phyloP scores from a whole-genome alignment of 257 asterid genomes.

The Cynanchum wilfordii region DNA sequence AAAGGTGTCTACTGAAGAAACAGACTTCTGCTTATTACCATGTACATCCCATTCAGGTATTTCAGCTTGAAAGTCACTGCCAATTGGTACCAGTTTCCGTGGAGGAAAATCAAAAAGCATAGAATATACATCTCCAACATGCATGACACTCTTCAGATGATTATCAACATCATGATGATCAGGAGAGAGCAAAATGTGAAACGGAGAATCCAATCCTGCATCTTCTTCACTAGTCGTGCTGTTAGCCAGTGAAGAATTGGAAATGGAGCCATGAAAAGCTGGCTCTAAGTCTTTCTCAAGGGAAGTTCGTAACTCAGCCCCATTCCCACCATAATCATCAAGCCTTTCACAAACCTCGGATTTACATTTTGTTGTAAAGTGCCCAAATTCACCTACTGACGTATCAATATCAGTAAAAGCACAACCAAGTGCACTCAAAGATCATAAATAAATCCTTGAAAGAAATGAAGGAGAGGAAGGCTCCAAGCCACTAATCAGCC shows the following conservation, averaged over 20 bases:
- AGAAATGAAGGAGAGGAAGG: background rate
- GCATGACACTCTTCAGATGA: conserved; percentile 20
- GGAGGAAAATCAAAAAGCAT: conserved; percentile 34
- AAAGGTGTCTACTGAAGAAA: conserved; percentile 9
- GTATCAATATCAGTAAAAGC: conserved; percentile 10
- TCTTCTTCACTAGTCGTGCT: conserved; percentile 35
- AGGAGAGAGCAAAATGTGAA: conserved; percentile 22
- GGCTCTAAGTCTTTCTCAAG: conserved; percentile 20
- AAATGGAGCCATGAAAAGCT: conserved; percentile 20
- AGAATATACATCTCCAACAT: conserved; percentile 25
- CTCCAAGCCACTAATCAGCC: no score
- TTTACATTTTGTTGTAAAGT: conserved; percentile 6
- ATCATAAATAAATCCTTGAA: background rate
- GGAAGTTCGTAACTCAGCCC: conserved; percentile 19
- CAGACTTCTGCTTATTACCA: background rate
- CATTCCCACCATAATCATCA: conserved; percentile 8
- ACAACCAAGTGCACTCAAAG: conserved; percentile 1
- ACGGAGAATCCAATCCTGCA: conserved; percentile 24
- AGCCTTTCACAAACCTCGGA: conserved; percentile 20
- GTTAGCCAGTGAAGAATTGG: conserved; percentile 29
- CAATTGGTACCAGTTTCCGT: conserved; percentile 30
- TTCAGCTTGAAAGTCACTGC: conserved; percentile 38
- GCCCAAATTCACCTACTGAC: conserved; percentile 27
- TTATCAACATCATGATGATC: conserved; percentile 21
- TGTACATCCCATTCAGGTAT: conserved; percentile 30